Evolutionary conservation across 257 asterid genomes (phyloP).

Genomic region (Handroanthus guayacan): DNA sequence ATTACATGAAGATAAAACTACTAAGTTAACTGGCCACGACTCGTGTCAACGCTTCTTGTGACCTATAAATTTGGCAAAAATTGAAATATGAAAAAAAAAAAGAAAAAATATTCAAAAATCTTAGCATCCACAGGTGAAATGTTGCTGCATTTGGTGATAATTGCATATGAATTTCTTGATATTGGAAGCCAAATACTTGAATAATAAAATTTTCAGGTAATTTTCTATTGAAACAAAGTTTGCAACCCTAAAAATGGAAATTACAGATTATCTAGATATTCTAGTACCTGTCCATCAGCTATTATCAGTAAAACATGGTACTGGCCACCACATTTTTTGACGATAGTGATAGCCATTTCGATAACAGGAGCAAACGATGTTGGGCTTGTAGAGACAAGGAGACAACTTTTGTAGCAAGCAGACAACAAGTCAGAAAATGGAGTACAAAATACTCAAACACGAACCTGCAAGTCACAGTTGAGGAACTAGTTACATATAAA

Average conservation of each 20-base stretch:
- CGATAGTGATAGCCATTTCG: slow-evolving; percentile 89
- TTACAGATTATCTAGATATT: not conserved
- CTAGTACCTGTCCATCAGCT: slow-evolving; percentile 89
- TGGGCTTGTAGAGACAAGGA: slow-evolving; percentile 64
- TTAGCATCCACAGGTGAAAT: slow-evolving; percentile 1
- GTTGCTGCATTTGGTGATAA: not conserved
- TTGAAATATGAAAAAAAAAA: slow-evolving; percentile 3
- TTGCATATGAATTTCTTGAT: not conserved
- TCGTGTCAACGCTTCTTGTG: slow-evolving; percentile 92
- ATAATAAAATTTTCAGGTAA: not conserved
- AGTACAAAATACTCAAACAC: not conserved
- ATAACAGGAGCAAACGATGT: slow-evolving; percentile 90
- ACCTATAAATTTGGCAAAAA: slow-evolving; percentile 53
- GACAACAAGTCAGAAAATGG: not conserved
- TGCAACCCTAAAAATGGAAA: not conserved
- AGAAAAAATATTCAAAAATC: slow-evolving; percentile 21
- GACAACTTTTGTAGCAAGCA: not conserved
- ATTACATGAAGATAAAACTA: slow-evolving; percentile 35
- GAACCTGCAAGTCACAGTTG: slow-evolving; percentile 55
- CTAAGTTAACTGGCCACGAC: slow-evolving; percentile 28
- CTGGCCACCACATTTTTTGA: slow-evolving; percentile 90
- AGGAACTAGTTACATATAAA: not conserved
- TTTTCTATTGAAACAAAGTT: not conserved
- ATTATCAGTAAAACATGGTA: slow-evolving; percentile 87
- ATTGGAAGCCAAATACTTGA: not conserved